Conservation (phyloP, 2,329 filamentous ascomycete genomes). For the Talaromyces pinophilus region DNA sequence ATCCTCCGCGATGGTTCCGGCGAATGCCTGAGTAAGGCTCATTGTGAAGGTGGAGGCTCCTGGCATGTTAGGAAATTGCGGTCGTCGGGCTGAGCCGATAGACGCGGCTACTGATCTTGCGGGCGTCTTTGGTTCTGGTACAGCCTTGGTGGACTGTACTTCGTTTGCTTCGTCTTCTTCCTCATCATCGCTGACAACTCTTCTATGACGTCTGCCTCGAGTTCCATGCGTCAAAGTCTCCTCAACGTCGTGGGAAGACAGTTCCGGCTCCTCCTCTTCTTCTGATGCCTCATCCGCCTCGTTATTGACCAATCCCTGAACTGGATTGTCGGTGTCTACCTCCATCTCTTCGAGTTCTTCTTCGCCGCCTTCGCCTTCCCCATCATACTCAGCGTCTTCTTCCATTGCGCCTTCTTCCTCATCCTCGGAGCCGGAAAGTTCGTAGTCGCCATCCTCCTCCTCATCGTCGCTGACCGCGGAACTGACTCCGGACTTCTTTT, state of each 20-base stretch:
- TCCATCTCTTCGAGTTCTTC: conserved; percentile 25
- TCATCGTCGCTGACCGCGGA: conserved; percentile 46
- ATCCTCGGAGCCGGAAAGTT: conserved; percentile 51
- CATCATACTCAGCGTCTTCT: conserved; percentile 36
- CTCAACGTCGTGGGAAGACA: conserved; percentile 44
- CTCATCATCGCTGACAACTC: conserved; percentile 68
- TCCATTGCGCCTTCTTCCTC: conserved; percentile 44
- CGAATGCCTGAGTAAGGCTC: conserved; percentile 86
- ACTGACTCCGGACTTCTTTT: conserved; percentile 58
- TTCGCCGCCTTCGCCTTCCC: conserved; percentile 28
- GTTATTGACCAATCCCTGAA: conserved; percentile 33
- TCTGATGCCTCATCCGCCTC: conserved; percentile 47
- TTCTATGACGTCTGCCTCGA: conserved; percentile 52
- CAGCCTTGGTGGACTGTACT: conserved; percentile 16
- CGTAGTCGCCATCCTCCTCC: conserved; percentile 49
- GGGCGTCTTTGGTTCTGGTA: conserved; percentile 35
- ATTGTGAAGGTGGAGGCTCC: conserved; percentile 52
- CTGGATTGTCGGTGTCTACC: conserved; percentile 30
- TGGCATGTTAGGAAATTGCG: conserved; percentile 68
- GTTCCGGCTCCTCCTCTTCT: conserved; percentile 29
- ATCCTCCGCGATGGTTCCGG: conserved; percentile 76
- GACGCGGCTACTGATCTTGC: conserved; percentile 34
- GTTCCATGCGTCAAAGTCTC: conserved; percentile 47
- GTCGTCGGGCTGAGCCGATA: conserved; percentile 43
- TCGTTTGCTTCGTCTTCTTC: conserved; percentile 51